Conservation (phyloP, 352 stramenopile genomes). For the Phytophthora megakarya region DNA sequence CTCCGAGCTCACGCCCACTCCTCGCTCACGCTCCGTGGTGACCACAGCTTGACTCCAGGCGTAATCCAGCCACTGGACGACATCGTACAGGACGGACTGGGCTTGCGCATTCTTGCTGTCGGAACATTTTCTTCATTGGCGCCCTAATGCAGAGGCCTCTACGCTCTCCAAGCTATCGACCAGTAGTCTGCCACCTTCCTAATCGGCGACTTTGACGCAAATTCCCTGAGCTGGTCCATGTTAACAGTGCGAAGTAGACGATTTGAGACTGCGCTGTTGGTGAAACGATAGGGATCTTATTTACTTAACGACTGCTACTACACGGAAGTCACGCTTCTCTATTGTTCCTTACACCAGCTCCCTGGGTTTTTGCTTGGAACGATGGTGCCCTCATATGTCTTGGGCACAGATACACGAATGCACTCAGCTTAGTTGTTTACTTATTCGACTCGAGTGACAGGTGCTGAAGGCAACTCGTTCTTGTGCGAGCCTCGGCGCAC, state of each 20-base stretch:
- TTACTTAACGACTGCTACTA: constrained; percentile 34
- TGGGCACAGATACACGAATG: constrained; percentile 17
- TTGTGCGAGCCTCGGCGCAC: constrained; percentile 34
- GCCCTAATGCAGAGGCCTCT: constrained; percentile 48
- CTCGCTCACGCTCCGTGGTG: too few species aligned
- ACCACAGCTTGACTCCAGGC: too few species aligned
- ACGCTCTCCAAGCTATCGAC: constrained; percentile 48
- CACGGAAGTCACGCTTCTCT: constrained; percentile 29
- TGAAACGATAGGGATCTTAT: constrained; percentile 13
- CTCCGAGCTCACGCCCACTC: too few species aligned
- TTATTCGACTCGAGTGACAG: constrained; percentile 40
- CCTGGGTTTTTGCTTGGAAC: neutral
- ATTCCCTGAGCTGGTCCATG: constrained; percentile 43
- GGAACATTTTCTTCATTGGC: constrained; percentile 65
- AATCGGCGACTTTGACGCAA: constrained; percentile 35
- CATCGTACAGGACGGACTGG: constrained; percentile 43
- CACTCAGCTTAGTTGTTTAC: constrained; percentile 3
- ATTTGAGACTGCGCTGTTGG: neutral
- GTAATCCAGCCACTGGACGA: constrained; percentile 67
- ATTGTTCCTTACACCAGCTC: constrained; percentile 7
- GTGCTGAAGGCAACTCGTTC: constrained; percentile 25
- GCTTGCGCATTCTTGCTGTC: constrained; percentile 53
- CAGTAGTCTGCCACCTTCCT: constrained; percentile 61
- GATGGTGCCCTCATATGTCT: constrained; percentile 22
- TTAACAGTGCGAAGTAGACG: constrained; percentile 23